Percentiles rank a stretch among this genome's conserved stretches.
These are phyloP conservation scores for Mayamaea pseudoterrestris DNA, from an alignment of 108 stramenopile genomes.

Conservation along the genomic window DNA sequence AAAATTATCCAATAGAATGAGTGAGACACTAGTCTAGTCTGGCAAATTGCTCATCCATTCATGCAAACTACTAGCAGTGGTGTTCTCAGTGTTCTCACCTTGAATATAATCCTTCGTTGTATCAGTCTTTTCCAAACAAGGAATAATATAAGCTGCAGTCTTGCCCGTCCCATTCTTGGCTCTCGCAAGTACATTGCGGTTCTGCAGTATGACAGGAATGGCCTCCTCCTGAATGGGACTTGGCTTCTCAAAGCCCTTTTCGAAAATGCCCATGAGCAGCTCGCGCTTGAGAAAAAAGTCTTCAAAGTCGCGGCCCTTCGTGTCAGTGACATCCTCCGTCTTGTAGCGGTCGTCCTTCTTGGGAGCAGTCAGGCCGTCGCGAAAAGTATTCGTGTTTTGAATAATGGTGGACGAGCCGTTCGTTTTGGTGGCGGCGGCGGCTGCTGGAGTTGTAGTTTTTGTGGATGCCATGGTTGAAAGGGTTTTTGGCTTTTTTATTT, in stretches of 20 bases:
- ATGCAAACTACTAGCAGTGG: not conserved
- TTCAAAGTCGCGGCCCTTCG: conserved; percentile 96
- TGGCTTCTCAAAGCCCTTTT: conserved; percentile 99
- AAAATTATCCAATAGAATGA: conserved; percentile 4
- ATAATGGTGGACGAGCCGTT: conserved; percentile 20
- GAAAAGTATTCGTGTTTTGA: conserved; percentile 63
- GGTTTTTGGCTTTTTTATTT: too few relatives aligned
- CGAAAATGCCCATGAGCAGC: conserved; percentile 97
- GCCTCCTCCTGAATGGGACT: conserved; percentile 97
- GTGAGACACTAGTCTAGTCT: not conserved
- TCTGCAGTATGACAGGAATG: conserved; percentile 94
- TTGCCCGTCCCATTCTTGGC: conserved; percentile 99
- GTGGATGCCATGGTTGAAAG: too few relatives aligned
- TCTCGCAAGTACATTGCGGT: conserved; percentile 91
- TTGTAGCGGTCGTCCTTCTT: conserved; percentile 80
- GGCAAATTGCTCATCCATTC: not conserved
- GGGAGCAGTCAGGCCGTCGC: conserved; percentile 74
- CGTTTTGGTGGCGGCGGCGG: too few relatives aligned
- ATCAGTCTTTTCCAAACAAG: conserved; percentile 96
- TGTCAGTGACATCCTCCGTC: conserved; percentile 93
- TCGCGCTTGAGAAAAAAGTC: conserved; percentile 95
- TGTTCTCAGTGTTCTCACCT: conserved; percentile 17
- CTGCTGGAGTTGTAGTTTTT: too few relatives aligned
- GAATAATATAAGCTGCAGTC: conserved; percentile 98
- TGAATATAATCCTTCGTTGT: conserved; percentile 76